Evolutionary conservation across 345 rosid species (phyloP), one percentile per base, ranked within the genome.

Genomic region (Anastatica hierochuntica): DNA sequence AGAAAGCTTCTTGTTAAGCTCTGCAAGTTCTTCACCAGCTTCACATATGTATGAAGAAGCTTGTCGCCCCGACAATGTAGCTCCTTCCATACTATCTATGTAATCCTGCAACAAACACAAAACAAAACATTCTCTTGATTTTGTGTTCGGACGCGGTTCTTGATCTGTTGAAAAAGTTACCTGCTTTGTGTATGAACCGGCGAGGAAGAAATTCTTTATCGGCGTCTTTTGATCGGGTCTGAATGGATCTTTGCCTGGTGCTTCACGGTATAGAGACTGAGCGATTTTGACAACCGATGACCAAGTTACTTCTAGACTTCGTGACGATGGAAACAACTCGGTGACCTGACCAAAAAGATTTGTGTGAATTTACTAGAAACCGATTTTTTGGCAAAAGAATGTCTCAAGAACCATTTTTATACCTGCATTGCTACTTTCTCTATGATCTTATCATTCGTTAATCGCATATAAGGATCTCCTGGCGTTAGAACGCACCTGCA

Each of bases 51-150:
- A 92, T 17, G 98, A 83, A 3, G 98, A 79, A 45, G 95, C 83
- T 67, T 88, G 96, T 61, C 98, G 83, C 8, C 98, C 98, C 0
- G 98, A 88, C 56, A 92, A 48, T 2, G 98, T 88, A 3, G 98
- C 98, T 29, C 95, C 96, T 70, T 92, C 98, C 98, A 85, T 92
- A 54, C 96, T 92, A 67, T 92, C 98, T 64, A 92, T 88, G 75
- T 92, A 92, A 64, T 92, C 98, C 98, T 88, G 81, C 15, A 56
- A 54, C 2, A 27, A 54, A 30, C 26, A 4, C 45, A 56, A 15
- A 56, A 18, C 16, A 48, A 14, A 14, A 41, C 33, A n/a, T n/a
- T n/a, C n/a, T n/a, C n/a, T n/a, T n/a, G n/a, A n/a, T n/a, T n/a
- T n/a, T n/a, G n/a, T n/a, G n/a, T n/a, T n/a, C n/a, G n/a, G n/a